Base-by-base conservation (phyloP, 805 yeast species). In the Kodamaea lidongshanica region DNA sequence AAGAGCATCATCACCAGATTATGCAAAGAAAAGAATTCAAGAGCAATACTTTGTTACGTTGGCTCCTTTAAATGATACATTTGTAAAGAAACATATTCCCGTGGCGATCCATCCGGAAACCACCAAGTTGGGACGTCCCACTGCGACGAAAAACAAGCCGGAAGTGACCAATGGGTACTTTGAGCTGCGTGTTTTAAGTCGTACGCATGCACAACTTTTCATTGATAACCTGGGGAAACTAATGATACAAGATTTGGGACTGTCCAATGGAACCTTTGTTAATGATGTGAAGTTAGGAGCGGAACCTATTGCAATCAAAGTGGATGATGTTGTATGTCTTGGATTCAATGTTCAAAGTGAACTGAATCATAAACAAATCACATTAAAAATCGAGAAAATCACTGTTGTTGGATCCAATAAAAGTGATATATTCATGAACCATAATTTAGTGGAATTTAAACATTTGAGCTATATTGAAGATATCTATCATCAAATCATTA, bases 241-340 rank as follows among this genome's bases (percentile, higher is more conserved):
- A 12, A 85, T 69, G 67, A 70, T 92, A 15, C 75, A 79, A 42
- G 99, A 92, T 58, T 70, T 87, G 48, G 86, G 87, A 34, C 81
- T 94, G 2, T 82, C 95, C 14, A 92, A 92, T 56, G 99, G 99
- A 7, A 89, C 98, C 0, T 94, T 81, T 53, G 74, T 92, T 28
- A 92, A 92, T 53, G 84, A 78, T 19, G 65, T 59, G 23, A 77
- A 87, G 39, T 67, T 92, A 7, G 71, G 74, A 23, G 60, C 69
- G 10, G 84, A 77, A 22, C 62, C 70, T 0, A 74, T 72, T 12
- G 84, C 78, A 42, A 56, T 92, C 28, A 68, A 76, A 33, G 65
- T 77, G n/a, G 88, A 84, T 15, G 98, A 92, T 55, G 66, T 74
- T n/a, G 69, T 92, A n/a, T 94, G 89, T 46, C 61, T 92, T 32